A percentile compares a stretch with the other conserved stretches of the same genome.
These are phyloP conservation scores for Coniochaeta pulveracea DNA, from an alignment of 2,329 filamentous ascomycete species.

Conservation along the genomic window DNA sequence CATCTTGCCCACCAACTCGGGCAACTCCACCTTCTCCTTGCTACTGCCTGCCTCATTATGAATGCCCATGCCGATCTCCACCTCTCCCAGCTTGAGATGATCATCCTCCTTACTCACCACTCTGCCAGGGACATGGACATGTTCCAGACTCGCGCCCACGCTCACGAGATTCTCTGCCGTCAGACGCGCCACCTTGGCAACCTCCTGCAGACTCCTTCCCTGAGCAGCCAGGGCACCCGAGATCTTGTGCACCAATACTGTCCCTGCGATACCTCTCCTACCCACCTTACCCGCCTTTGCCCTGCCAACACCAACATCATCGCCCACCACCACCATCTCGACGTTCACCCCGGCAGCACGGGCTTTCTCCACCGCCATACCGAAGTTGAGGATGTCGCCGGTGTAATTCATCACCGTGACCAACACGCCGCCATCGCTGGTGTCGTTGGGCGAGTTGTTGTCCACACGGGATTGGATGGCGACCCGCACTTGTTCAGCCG, in stretches of 20 bases:
- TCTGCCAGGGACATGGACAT: slow-evolving; percentile 88
- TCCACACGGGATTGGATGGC: slow-evolving; percentile 66
- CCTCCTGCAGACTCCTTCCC: slow-evolving; percentile 57
- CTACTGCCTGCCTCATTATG: slow-evolving; percentile 58
- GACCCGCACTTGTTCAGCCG: slow-evolving; percentile 67
- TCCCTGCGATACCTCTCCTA: slow-evolving; percentile 80
- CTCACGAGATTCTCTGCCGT: slow-evolving; percentile 69
- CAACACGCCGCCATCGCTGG: slow-evolving; percentile 47
- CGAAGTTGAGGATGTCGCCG: slow-evolving; percentile 82
- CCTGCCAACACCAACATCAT: slow-evolving; percentile 84
- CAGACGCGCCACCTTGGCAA: slow-evolving; percentile 59
- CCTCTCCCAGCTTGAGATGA: slow-evolving; percentile 45
- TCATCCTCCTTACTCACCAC: slow-evolving; percentile 35
- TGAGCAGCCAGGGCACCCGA: slow-evolving; percentile 69
- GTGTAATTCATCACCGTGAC: slow-evolving; percentile 97
- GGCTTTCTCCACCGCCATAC: slow-evolving; percentile 87
- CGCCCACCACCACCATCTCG: slow-evolving; percentile 85
- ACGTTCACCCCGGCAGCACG: slow-evolving; percentile 65
- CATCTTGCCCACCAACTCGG: slow-evolving; percentile 51
- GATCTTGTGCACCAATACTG: slow-evolving; percentile 85
- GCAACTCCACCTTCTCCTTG: slow-evolving; percentile 36
- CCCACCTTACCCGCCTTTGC: slow-evolving; percentile 83
- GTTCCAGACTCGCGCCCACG: slow-evolving; percentile 74
- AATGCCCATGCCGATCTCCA: slow-evolving; percentile 66
- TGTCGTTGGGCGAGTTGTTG: slow-evolving; percentile 26